Conservation (phyloP, 768 basidiomycete species). For the Suillus americanus region DNA sequence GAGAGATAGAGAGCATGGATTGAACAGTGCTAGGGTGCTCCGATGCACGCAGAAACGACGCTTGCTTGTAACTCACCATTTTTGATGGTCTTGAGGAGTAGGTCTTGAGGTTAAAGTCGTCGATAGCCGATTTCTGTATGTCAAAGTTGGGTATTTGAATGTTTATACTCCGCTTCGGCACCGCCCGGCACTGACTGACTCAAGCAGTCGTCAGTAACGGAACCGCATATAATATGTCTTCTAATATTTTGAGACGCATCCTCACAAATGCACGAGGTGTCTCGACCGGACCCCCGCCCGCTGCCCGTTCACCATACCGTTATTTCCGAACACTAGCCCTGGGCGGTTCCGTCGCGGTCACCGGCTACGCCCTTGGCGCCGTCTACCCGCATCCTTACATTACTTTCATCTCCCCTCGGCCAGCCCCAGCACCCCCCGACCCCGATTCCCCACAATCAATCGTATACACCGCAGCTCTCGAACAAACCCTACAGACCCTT, state of each 20-base stretch:
- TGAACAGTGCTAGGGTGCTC: conserved; percentile 40
- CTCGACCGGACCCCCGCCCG: conserved; percentile 9
- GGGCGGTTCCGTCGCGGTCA: conserved; percentile 20
- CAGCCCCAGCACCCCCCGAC: conserved; percentile 62
- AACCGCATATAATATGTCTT: conserved; percentile 2
- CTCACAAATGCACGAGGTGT: conserved; percentile 17
- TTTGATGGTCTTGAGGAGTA: conserved; percentile 42
- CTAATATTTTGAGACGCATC: conserved; percentile 12
- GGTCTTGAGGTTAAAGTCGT: conserved; percentile 20
- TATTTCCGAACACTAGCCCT: conserved; percentile 20
- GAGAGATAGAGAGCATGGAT: conserved; percentile 28
- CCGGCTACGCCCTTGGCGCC: conserved; percentile 53
- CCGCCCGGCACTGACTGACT: conserved; percentile 12
- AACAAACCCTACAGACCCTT: conserved; percentile 65
- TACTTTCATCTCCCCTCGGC: conserved; percentile 71
- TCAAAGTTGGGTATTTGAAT: background rate
- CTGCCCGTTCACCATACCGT: conserved; percentile 2
- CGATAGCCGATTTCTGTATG: background rate
- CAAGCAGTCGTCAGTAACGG: background rate
- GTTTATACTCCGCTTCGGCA: conserved; percentile 24
- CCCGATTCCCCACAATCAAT: conserved; percentile 57
- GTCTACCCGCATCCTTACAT: conserved; percentile 69
- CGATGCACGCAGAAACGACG: conserved; percentile 24
- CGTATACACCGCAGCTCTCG: conserved; percentile 59
- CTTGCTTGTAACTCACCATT: conserved; percentile 52